Evolutionary conservation across 768 basidiomycete genomes (phyloP), one percentile per base, ranked within the genome.

Genomic region (Austroboletus eburneus): DNA sequence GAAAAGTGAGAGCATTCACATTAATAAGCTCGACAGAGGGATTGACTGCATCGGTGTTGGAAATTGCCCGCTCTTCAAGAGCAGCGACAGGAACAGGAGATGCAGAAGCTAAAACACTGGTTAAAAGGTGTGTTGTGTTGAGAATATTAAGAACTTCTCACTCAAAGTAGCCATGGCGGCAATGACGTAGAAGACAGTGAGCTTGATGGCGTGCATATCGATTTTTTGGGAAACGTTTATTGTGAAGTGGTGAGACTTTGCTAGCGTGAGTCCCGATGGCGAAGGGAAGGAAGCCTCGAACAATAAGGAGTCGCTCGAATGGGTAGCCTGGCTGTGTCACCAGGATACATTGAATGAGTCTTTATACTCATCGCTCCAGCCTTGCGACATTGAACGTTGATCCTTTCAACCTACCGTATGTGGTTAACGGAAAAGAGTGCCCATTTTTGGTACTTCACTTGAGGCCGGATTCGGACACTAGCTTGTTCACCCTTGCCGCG

Each of bases 171-270:
- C 59, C 51, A 66, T 39, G 40, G 49, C 50, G 20, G 57, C 62
- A 9, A 68, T 56, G 50, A 68, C 45, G 52, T 55, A 66, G 59
- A 68, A 42, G 6, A 64, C 7, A 0, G 57, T 49, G 29, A 64
- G 56, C 38, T 62, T 68, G 16, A 25, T 42, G 21, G 53, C 35
- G 55, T 65, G 30, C 62, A 66, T 68, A 10, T 44, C 48, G 45
- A 23, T 54, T 61, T 54, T 61, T 65, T 55, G 20, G 59, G 48
- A 49, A 43, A 46, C 0, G 47, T 41, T 59, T 62, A 64, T 67
- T 68, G 61, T 68, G 39, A 16, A 12, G 48, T 24, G 33, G 16
- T 34, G 33, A 5, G 33, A 14, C 12, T 27, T 27, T 27, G 12
- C 27, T 27, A 27, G 27, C 27, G 27, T 27, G 27, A 29, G 29